Base-by-base conservation (phyloP, 768 basidiomycete genomes). In the Suillus placidus region DNA sequence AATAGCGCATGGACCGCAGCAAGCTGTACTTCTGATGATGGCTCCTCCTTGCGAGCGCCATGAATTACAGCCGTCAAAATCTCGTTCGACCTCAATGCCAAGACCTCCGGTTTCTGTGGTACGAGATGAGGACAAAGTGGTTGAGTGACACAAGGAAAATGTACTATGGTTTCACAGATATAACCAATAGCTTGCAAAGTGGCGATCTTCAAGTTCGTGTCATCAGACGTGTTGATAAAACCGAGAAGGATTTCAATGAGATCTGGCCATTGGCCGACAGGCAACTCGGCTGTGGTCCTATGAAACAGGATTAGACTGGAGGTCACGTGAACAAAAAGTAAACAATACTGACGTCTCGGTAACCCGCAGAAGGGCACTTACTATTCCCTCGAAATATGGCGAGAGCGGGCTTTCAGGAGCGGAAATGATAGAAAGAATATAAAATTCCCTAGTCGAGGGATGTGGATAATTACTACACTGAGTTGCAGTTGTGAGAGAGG, bases 41-140 rank as follows among this genome's bases (percentile, higher is more conserved):
- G 85, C 73, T 99, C 97, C 69, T 99, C 97, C 78, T 96, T 97
- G 60, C 97, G 87, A 32, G 96, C 97, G 9, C 97, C 97, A 75
- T 99, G 97, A 60, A 99, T 97, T 65, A 99, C 97, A 10, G 96
- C 96, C 16, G 97, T 99, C 61, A 99, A 80, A 74, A 99, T 99
- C 80, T 99, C 96, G 74, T 99, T 99, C 3, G 97, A 93, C 71
- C 94, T 89, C 65, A 91, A 75, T 61, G 88, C 89, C 66, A 99
- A 79, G 66, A 97, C 91, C 71, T 97, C 95, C 13, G 97, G 95
- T 87, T 94, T 92, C 97, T 98, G 70, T 3, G 23, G 10, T 8
- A 2, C 26, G 55, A 9, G 18, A 34, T 72, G 54, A 73, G 68
- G 5, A 34, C 51, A 63, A 55, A 63, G 64, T 30, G 1, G 35